Conservation (phyloP, 345 rosid genomes). For the Euclidium syriacum region DNA sequence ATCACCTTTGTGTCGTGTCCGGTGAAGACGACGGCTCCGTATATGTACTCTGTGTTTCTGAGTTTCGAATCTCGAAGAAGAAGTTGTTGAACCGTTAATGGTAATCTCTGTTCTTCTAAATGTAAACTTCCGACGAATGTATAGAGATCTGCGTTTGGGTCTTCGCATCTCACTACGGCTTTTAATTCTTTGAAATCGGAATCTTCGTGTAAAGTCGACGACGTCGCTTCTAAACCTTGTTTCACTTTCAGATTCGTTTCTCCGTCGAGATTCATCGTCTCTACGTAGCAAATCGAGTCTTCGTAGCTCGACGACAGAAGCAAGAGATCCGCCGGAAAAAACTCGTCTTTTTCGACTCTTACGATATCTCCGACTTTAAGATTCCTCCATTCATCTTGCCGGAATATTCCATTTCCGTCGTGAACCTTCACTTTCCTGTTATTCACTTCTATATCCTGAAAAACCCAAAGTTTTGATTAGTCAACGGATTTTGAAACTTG, state of each 20-base stretch:
- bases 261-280: constrained; percentile 92
- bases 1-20: constrained; percentile 87
- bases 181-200: constrained; percentile 57
- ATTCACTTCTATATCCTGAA: constrained; percentile 67
- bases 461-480: background rate
- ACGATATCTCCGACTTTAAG: constrained; percentile 86
- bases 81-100: constrained; percentile 87
- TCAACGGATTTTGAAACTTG: background rate
- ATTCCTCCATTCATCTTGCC: constrained; percentile 61
- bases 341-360: constrained; percentile 89
- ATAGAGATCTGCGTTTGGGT: constrained; percentile 88
- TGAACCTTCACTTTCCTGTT: constrained; percentile 69
- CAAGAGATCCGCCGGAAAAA: constrained; percentile 93
- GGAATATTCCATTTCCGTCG: constrained; percentile 49
- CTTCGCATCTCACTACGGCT: constrained; percentile 79
- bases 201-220: constrained; percentile 52
- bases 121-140: constrained; percentile 74
- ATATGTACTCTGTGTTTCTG: constrained; percentile 79
- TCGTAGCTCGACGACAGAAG: constrained; percentile 77
- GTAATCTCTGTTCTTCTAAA: constrained; percentile 52
- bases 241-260: constrained; percentile 91
- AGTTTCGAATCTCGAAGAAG: constrained; percentile 88
- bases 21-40: constrained; percentile 81
- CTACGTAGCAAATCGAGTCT: constrained; percentile 94
- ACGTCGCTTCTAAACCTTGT: constrained; percentile 66